Percentiles rank a stretch among this genome's conserved stretches.
Conservation (phyloP, 192 early-diverging fungal genomes). For the Coemansia sp. region DNA sequence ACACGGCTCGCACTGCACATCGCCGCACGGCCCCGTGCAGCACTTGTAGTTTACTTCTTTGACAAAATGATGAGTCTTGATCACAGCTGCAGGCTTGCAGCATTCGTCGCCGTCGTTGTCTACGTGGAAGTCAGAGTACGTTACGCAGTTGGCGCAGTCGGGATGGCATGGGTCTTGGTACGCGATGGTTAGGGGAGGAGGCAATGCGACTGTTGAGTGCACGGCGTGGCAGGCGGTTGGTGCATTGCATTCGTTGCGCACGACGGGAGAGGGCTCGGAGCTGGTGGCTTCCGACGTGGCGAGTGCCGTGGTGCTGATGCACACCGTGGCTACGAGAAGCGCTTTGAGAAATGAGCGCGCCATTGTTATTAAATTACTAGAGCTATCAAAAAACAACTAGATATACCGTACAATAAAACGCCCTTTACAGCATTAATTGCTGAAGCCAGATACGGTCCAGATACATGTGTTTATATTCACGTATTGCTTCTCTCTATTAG, state of each 20-base stretch:
- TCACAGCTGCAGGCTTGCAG: slow-evolving; percentile 54
- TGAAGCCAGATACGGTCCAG: background rate
- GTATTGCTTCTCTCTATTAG: background rate
- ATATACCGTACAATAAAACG: background rate
- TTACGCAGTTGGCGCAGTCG: slow-evolving; percentile 50
- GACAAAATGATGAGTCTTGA: slow-evolving; percentile 54
- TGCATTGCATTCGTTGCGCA: slow-evolving; percentile 8
- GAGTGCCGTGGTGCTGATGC: slow-evolving; percentile 15
- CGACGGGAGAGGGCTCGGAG: slow-evolving; percentile 21
- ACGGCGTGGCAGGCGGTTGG: slow-evolving; percentile 15
- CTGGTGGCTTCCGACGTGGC: slow-evolving; percentile 21
- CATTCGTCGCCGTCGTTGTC: slow-evolving; percentile 50
- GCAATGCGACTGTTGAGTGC: slow-evolving; percentile 32
- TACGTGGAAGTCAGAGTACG: slow-evolving; percentile 48
- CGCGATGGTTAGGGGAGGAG: slow-evolving; percentile 46
- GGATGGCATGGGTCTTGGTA: slow-evolving; percentile 54
- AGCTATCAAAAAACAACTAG: background rate
- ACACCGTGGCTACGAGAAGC: slow-evolving; percentile 20
- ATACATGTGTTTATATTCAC: slow-evolving; percentile 4
- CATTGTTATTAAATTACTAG: slow-evolving; percentile 13
- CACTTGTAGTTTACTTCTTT: slow-evolving; percentile 56
- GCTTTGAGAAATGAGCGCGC: slow-evolving; percentile 25
- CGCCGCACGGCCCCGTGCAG: slow-evolving; percentile 54
- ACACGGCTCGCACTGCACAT: slow-evolving; percentile 51
- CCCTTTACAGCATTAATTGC: background rate